phyloP scores from a whole-genome alignment of 2,329 filamentous ascomycete species.

The Talaromyces sp. region DNA sequence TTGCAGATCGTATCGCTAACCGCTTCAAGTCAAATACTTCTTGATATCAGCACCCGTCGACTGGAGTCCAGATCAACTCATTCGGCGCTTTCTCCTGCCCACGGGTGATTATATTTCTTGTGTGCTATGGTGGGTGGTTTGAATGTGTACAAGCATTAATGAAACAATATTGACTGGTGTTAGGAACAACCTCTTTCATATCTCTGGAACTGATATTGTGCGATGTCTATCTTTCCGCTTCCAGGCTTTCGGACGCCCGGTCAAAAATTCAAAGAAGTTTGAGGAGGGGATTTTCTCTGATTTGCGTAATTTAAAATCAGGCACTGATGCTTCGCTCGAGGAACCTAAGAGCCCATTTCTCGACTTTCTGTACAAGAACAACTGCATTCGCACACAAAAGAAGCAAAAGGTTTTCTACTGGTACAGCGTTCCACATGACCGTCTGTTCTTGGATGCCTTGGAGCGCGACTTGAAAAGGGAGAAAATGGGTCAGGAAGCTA shows the following conservation, averaged over 20 bases:
- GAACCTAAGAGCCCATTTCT: slow-evolving; percentile 98
- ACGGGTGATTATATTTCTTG: slow-evolving; percentile 99
- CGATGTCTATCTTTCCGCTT: slow-evolving; percentile 97
- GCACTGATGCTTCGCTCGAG: slow-evolving; percentile 95
- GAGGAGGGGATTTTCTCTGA: slow-evolving; percentile 99
- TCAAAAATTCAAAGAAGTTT: slow-evolving; percentile 99
- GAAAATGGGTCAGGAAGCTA: slow-evolving; percentile 99
- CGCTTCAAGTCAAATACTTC: slow-evolving; percentile 86
- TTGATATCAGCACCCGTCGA: slow-evolving; percentile 97
- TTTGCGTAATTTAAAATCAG: slow-evolving; percentile 94
- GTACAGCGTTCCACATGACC: slow-evolving; percentile 98
- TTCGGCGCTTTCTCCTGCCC: slow-evolving; percentile 88
- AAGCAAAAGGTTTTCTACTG: slow-evolving; percentile 99
- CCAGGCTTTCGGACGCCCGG: slow-evolving; percentile 94
- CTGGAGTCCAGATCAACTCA: slow-evolving; percentile 95
- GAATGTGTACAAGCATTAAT: not conserved
- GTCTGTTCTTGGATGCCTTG: slow-evolving; percentile 93
- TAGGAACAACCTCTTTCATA: slow-evolving; percentile 98
- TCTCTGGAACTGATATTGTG: slow-evolving; percentile 97
- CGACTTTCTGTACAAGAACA: slow-evolving; percentile 99
- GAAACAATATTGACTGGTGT: slow-evolving; percentile 5
- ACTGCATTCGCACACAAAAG: slow-evolving; percentile 99
- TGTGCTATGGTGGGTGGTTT: slow-evolving; percentile 70
- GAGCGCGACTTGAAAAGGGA: slow-evolving; percentile 97
- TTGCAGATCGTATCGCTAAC: slow-evolving; percentile 19